Conservation (phyloP, 1,139 yeast species). For the Kluyveromyces sp. region DNA sequence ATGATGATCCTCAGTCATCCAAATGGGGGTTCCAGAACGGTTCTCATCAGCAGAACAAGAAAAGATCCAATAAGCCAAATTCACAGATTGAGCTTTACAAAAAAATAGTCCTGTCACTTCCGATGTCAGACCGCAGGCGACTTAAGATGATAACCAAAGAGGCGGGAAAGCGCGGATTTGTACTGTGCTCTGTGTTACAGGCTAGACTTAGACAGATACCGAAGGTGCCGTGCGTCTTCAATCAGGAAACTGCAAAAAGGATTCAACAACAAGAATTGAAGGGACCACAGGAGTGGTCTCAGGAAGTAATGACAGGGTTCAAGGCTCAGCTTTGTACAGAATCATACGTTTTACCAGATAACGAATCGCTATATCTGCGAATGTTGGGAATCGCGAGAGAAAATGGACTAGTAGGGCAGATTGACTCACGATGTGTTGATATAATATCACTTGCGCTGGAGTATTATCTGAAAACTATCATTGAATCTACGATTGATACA, state of each 20-base stretch:
- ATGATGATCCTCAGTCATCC: slow-evolving; percentile 25
- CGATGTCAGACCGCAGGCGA: slow-evolving; percentile 77
- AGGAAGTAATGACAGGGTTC: slow-evolving; percentile 85
- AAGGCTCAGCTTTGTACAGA: slow-evolving; percentile 80
- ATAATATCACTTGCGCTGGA: slow-evolving; percentile 76
- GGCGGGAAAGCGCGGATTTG: slow-evolving; percentile 68
- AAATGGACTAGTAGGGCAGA: slow-evolving; percentile 80
- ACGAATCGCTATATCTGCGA: slow-evolving; percentile 57
- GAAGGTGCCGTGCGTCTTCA: slow-evolving; percentile 67
- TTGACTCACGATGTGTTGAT: slow-evolving; percentile 68
- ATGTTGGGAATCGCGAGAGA: slow-evolving; percentile 85
- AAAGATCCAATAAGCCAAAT: slow-evolving; percentile 28
- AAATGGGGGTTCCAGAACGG: slow-evolving; percentile 31
- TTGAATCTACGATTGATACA: slow-evolving; percentile 71
- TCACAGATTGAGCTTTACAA: slow-evolving; percentile 74
- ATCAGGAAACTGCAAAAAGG: slow-evolving; percentile 41
- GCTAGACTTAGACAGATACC: slow-evolving; percentile 84
- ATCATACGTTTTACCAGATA: slow-evolving; percentile 75
- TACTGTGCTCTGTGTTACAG: slow-evolving; percentile 68
- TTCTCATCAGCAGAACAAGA: slow-evolving; percentile 20
- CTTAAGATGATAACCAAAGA: slow-evolving; percentile 79
- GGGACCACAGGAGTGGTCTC: slow-evolving; percentile 78
- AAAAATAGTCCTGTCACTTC: slow-evolving; percentile 79
- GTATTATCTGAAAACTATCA: slow-evolving; percentile 61
- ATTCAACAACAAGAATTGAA: slow-evolving; percentile 35